Percentiles rank a stretch among this genome's conserved stretches.
These are phyloP conservation scores for Phialophora expanda DNA, from an alignment of 2,329 filamentous ascomycete genomes.

Conservation along the genomic window DNA sequence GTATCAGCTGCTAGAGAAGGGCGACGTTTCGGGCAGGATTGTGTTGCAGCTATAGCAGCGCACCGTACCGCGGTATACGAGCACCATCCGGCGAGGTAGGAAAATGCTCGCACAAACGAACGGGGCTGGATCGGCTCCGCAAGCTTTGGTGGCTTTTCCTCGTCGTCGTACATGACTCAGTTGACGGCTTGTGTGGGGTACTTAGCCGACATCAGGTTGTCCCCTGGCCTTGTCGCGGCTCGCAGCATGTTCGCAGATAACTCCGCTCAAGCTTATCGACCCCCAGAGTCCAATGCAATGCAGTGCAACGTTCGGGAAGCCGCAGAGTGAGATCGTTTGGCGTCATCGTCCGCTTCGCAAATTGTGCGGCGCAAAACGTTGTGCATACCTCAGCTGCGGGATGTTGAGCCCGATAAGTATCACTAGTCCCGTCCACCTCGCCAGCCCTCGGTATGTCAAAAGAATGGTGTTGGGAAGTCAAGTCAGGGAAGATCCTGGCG, in stretches of 20 bases:
- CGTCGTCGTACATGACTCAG: neutral
- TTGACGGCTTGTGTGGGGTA: constrained; percentile 10
- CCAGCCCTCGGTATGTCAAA: constrained; percentile 6
- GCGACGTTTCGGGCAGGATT: constrained; percentile 51
- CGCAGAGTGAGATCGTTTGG: neutral
- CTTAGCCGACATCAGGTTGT: neutral
- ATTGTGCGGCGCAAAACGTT: neutral
- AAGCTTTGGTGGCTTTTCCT: neutral
- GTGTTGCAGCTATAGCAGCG: constrained; percentile 45
- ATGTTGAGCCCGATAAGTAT: neutral
- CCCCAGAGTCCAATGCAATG: constrained; percentile 19
- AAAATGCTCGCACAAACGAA: neutral
- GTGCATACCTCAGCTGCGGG: neutral
- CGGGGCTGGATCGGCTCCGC: neutral
- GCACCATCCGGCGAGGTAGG: neutral
- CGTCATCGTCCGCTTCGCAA: neutral
- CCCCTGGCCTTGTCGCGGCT: constrained; percentile 1
- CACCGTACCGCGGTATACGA: neutral
- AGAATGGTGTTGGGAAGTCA: neutral
- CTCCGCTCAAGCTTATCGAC: neutral
- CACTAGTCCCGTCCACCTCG: neutral
- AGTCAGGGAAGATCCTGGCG: constrained; percentile 9
- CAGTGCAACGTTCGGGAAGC: neutral
- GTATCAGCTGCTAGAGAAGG: constrained; percentile 54
- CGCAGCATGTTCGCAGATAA: constrained; percentile 21